Evolutionary conservation across 1,284 basidiomycete species (phyloP), one percentile per base, ranked within the genome.

Genomic region (Sanghuangporus weigelae): DNA sequence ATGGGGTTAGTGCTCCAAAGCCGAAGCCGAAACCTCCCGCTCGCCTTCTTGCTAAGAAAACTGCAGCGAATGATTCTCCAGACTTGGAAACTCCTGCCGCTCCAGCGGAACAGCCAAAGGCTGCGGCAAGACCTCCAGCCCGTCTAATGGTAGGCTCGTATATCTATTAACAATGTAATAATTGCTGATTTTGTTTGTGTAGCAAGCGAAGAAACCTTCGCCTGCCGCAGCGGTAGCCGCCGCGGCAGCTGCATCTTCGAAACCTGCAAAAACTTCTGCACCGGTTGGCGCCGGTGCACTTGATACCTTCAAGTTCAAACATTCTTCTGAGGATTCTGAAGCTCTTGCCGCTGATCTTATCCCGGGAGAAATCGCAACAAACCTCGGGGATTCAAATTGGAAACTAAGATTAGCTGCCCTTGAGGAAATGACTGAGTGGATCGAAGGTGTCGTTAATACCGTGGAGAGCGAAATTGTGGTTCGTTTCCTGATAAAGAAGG

Each of bases 311-410:
- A 97, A 96, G 73, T 98, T 87, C 76, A 93, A 89, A 67, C 94
- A 93, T 74, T 88, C 88, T 0, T 86, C 93, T 0, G 97, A 99
- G 76, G 95, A 98, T 70, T 96, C 96, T 2, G 95, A 97, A 59
- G 84, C 80, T 2, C 81, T 92, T 56, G 93, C 93, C 12, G 79
- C 83, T 2, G 90, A 90, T 16, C 72, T 87, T 11, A 86, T 99
- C 54, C 95, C 96, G 0, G 71, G 81, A 0, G 81, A 84, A 40
- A 85, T 93, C 44, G 81, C 90, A 53, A 82, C 84, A 2, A 88
- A 90, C 65, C 78, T 99, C 4, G 87, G 80, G 16, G 95, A 98
- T 73, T 77, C 86, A 1, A 93, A 94, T 68, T 99, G 97, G 97
- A 99, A 99, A 76, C 84, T 88, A 31, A 81, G 97, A 59, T 77